phyloP scores from a whole-genome alignment of 306 rosid species.

The Rubus idaeus region DNA sequence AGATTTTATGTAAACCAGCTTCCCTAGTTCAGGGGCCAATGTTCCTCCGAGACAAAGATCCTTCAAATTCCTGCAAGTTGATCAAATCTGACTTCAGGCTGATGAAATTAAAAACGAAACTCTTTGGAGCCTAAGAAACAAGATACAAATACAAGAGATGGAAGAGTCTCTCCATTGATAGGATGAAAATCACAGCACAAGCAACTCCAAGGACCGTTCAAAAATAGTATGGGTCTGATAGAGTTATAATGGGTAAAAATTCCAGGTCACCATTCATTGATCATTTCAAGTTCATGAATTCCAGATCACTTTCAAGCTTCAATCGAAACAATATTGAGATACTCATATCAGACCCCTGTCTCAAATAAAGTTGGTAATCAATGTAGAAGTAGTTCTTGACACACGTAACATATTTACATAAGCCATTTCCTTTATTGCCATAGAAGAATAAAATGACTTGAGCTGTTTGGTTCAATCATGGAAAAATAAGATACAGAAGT shows the following conservation, averaged over 20 bases:
- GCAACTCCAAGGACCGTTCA: neutral
- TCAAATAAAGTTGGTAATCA: neutral
- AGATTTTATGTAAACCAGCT: conserved; percentile 53
- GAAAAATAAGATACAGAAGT: neutral
- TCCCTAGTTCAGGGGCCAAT: conserved; percentile 59
- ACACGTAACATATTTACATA: neutral
- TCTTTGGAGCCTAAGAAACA: neutral
- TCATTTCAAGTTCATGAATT: neutral
- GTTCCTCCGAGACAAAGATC: conserved; percentile 66
- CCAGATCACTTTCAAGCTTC: neutral
- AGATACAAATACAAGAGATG: neutral
- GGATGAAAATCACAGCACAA: neutral
- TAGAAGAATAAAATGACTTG: neutral
- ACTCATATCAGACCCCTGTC: neutral
- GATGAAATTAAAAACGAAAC: neutral
- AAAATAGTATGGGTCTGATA: neutral
- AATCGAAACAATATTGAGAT: neutral
- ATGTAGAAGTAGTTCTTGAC: neutral
- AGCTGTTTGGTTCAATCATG: neutral
- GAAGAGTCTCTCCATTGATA: neutral
- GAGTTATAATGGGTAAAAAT: too few relatives aligned
- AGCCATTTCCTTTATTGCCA: neutral
- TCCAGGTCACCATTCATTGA: too few relatives aligned
- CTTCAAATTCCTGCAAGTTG: conserved; percentile 56
- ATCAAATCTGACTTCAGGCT: conserved; percentile 16